phyloP scores from a whole-genome alignment of 176 grass and related monocot genomes.

The Ananas comosus region DNA sequence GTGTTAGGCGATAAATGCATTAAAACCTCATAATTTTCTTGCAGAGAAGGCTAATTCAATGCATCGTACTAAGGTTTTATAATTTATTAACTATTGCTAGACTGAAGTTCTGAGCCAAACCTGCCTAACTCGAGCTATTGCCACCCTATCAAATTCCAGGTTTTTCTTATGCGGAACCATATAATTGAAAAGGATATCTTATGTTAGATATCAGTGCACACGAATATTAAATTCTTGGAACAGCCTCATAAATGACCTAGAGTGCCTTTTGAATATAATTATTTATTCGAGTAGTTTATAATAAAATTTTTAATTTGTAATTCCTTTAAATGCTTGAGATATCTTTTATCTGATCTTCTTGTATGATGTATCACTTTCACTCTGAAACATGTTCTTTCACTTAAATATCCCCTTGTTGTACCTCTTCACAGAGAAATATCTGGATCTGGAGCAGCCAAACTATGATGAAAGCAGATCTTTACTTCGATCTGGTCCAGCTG shows the following conservation, averaged over 20 bases:
- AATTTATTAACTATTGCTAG: neutral
- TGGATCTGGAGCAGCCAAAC: slow-evolving; percentile 56
- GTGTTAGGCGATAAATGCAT: neutral
- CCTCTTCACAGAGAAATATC: slow-evolving; percentile 54
- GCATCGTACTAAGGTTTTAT: neutral
- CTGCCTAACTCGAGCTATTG: neutral
- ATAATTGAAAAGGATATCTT: too few species aligned
- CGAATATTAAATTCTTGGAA: too few species aligned
- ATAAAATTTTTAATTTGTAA: neutral
- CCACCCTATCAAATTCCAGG: too few species aligned
- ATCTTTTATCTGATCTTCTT: neutral
- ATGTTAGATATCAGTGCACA: too few species aligned
- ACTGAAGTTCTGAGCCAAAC: neutral
- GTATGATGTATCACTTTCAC: neutral
- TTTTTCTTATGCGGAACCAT: too few species aligned
- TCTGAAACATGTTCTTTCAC: neutral
- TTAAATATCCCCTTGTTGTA: neutral
- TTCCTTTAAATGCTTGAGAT: neutral
- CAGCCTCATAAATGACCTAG: too few species aligned
- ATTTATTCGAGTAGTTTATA: neutral
- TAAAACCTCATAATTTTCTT: neutral
- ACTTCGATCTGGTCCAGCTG: slow-evolving; percentile 69
- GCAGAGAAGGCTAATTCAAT: neutral
- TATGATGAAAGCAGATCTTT: slow-evolving; percentile 68
- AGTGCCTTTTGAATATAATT: neutral